These are phyloP conservation scores for Suhomyces prunicola DNA, from an alignment of 805 yeast species.

Conservation along the genomic window DNA sequence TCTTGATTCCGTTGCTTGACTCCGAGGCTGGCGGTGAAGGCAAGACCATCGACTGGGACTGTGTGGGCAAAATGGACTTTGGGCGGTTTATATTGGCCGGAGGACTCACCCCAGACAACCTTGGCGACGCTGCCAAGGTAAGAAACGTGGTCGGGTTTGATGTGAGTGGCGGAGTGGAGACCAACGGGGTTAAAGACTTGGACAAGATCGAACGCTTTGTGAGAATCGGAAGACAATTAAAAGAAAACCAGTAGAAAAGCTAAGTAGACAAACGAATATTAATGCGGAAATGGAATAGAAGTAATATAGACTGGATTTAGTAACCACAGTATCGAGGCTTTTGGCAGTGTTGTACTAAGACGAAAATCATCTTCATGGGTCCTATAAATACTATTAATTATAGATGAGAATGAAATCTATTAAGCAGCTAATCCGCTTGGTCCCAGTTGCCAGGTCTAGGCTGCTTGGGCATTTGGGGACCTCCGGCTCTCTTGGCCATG, in stretches of 20 bases:
- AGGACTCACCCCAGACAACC: slow-evolving; percentile 78
- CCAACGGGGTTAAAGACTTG: slow-evolving; percentile 68
- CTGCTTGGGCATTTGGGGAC: slow-evolving; percentile 85
- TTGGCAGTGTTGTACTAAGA: no score
- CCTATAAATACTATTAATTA: no score
- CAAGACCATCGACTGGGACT: slow-evolving; percentile 66
- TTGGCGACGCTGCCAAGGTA: slow-evolving; percentile 47
- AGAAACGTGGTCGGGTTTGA: slow-evolving; percentile 83
- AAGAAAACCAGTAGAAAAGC: no score
- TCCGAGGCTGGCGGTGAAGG: slow-evolving; percentile 95
- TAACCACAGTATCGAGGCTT: no score
- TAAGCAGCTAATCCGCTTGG: slow-evolving; percentile 88
- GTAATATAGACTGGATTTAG: no score
- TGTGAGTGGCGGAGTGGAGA: slow-evolving; percentile 94
- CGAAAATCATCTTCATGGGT: background rate
- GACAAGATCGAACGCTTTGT: slow-evolving; percentile 62
- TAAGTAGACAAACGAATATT: no score
- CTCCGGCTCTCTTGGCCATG: slow-evolving; percentile 99
- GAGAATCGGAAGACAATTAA: slow-evolving; percentile 36
- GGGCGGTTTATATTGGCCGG: slow-evolving; percentile 75
- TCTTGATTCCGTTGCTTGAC: slow-evolving; percentile 67
- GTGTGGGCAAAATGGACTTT: slow-evolving; percentile 29
- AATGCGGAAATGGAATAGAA: no score
- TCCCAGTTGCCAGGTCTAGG: slow-evolving; percentile 95
- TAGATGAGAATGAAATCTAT: no score